Percentiles rank a stretch among this genome's conserved stretches.
phyloP scores from a whole-genome alignment of 345 rosid species.

The Rhodamnia rubescens region DNA sequence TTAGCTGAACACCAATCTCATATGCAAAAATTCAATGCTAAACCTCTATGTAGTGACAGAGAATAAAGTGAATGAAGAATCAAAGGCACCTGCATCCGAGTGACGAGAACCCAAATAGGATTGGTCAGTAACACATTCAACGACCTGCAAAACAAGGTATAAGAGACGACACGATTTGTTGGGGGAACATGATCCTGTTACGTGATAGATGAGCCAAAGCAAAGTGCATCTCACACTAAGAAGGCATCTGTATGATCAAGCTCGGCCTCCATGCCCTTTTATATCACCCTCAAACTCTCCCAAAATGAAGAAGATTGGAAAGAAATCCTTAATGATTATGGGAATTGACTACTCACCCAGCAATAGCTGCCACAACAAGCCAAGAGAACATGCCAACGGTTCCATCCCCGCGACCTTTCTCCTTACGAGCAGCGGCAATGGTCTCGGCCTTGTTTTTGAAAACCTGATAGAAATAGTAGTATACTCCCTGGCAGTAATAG shows the following conservation, averaged over 20 bases:
- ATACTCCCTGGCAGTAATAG: slow-evolving; percentile 37
- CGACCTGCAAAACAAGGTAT: slow-evolving; percentile 28
- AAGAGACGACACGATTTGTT: background rate
- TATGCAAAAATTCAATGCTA: background rate
- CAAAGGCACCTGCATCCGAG: slow-evolving; percentile 54
- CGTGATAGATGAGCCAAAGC: background rate
- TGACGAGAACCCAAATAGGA: slow-evolving; percentile 65
- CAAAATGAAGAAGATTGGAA: background rate
- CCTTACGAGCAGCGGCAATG: slow-evolving; percentile 33
- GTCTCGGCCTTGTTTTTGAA: slow-evolving; percentile 58
- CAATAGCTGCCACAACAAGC: slow-evolving; percentile 60
- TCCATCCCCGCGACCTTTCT: slow-evolving; percentile 45
- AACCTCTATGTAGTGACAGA: background rate
- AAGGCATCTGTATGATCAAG: background rate
- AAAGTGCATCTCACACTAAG: background rate
- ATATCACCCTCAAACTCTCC: background rate
- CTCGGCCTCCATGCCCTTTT: background rate
- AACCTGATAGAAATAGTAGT: slow-evolving; percentile 59
- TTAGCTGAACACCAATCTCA: background rate
- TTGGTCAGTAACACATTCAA: slow-evolving; percentile 54
- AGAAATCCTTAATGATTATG: background rate
- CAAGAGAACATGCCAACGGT: slow-evolving; percentile 51
- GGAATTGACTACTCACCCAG: slow-evolving; percentile 30
- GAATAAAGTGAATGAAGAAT: background rate
- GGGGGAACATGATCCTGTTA: background rate